Evolutionary conservation across 1,139 yeast genomes (phyloP), one percentile per base, ranked within the genome.

Genomic region (Suhomyces bribrorum): DNA sequence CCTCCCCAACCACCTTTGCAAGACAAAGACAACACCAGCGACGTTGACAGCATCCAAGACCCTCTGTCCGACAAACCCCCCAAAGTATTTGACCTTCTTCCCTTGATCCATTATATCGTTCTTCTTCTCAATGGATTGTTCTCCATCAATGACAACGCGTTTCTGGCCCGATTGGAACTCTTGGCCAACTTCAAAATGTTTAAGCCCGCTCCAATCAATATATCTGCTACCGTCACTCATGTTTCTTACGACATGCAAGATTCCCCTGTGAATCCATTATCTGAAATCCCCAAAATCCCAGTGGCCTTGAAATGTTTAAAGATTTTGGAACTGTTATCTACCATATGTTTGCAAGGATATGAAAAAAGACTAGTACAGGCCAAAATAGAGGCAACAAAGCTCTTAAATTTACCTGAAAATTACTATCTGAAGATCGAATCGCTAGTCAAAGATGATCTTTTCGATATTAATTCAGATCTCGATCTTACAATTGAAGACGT

Each of bases 71-170:
- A 27, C 8, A 8, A 26, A 5, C 24, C 33, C 5, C 16, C 29
- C 3, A 32, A 25, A 15, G 22, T 23, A 7, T 34, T 38, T 15
- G 36, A 41, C 34, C 38, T 46, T 14, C 52, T 49, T 25, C 64
- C 68, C 4, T 48, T 70, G 32, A 50, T 70, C 25, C 73, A 70
- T 39, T 70, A 68, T 48, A 53, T 71, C 26, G 57, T 64, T 1
- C 52, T 73, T 6, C 49, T 77, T 17, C 48, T 67, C 1, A 80
- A 82, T 0, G 65, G 66, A 20, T 47, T 73, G 2, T 70, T 79
- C 52, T 69, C 79, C 34, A 69, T 78, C 32, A 74, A 72, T 45
- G 83, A 78, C 27, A 51, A 49, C n/a, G 64, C 67, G 3, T 64
- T 77, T 41, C 64, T 57, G 42, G 60, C 67, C 20, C 59, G 76